These are phyloP conservation scores for Pisolithus microcarpus DNA, from an alignment of 768 basidiomycete species.

Conservation along the genomic window DNA sequence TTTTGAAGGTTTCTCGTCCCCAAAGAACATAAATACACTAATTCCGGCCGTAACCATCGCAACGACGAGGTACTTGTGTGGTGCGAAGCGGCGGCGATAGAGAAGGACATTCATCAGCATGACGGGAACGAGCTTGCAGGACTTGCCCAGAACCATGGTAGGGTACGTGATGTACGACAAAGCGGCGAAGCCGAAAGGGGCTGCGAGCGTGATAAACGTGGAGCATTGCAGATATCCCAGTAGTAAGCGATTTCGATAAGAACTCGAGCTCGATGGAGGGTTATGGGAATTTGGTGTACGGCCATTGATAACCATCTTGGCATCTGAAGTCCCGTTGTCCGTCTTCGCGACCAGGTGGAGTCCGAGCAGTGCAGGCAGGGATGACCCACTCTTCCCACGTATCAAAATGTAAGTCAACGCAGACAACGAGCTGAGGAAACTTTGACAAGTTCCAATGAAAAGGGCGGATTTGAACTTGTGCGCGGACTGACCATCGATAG, in stretches of 20 bases:
- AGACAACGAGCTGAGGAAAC: constrained; percentile 66
- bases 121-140: constrained; percentile 97
- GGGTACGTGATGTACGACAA: constrained; percentile 96
- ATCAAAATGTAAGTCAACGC: constrained; percentile 70
- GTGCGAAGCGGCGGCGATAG: constrained; percentile 87
- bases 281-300: constrained; percentile 16
- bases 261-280: constrained; percentile 24
- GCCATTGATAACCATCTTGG: constrained; percentile 35
- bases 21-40: constrained; percentile 89
- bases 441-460: constrained; percentile 82
- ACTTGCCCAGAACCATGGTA: constrained; percentile 97
- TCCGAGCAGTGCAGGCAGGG: constrained; percentile 54
- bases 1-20: constrained; percentile 43
- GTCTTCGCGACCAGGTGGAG: constrained; percentile 33
- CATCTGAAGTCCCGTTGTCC: constrained; percentile 17
- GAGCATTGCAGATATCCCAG: constrained; percentile 78
- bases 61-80: constrained; percentile 94
- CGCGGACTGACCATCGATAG: constrained; percentile 51
- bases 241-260: constrained; percentile 45
- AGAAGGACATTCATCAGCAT: constrained; percentile 96
- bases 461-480: constrained; percentile 81
- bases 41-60: constrained; percentile 88
- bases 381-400: constrained; percentile 48
- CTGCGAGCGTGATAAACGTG: constrained; percentile 80
- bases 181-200: constrained; percentile 93